Evolutionary conservation across 305 asterid genomes (phyloP), one percentile per base, ranked within the genome.

Genomic region (Ilex paraguariensis): DNA sequence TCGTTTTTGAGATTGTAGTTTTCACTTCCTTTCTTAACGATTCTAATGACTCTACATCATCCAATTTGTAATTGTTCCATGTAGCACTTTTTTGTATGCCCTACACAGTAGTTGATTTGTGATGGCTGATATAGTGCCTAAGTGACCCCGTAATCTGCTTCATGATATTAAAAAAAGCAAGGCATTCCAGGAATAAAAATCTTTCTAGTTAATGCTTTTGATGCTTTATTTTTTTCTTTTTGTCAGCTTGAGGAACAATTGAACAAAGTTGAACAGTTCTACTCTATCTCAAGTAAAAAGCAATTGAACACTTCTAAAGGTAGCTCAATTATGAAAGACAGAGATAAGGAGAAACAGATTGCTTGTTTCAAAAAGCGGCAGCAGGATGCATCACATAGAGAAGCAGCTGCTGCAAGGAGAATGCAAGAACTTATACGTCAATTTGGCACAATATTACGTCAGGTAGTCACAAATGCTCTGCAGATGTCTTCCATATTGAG

Each of bases 401-500:
- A 89, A 81, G 86, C 86, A 59, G 95, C 90, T 77, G 97, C 91
- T 61, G 73, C 82, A 64, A 84, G 73, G 83, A 84, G 97, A 78
- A 92, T 89, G 95, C 96, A 85, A 72, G 95, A 89, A 7, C 97
- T 92, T 54, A 82, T 85, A 71, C 81, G 83, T 52, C 91, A 90
- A 69, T 85, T 89, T 63, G 87, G 77, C 59, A 78, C 73, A 12
- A 82, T 89, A 75, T 54, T 87, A 36, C 81, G 79, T 15, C 85
- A 83, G 88, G 96, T 86, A 70, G 52, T 56, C 49, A 48, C 11
- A 45, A 63, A 54, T 54, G 11, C 44, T 61, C 6, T 69, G 21
- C 61, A 45, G 15, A 56, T 36, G 56, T 57, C 32, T 31, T 62
- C 50, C 66, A 32, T 45, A 16, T 65, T 39, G 54, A 44, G 31